phyloP scores from a whole-genome alignment of 2,329 filamentous ascomycete genomes.

The Colletotrichum limetticola region DNA sequence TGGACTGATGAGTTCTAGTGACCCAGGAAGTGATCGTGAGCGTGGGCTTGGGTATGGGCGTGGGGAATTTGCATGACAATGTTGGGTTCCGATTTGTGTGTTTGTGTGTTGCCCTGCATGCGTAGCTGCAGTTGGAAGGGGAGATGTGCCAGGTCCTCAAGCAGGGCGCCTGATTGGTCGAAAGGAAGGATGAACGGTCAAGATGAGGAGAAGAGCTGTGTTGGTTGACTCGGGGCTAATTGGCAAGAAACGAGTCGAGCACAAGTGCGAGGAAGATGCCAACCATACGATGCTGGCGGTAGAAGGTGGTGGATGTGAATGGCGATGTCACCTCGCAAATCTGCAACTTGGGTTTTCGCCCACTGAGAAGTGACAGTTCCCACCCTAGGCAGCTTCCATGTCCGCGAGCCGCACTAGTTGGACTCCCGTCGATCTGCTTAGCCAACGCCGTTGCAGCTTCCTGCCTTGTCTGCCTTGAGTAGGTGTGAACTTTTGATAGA shows the following conservation, averaged over 20 bases:
- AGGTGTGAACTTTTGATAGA: not conserved
- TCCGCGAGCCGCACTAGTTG: not conserved
- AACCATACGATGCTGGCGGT: not conserved
- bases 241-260: not conserved
- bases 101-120: conserved; percentile 24
- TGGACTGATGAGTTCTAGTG: not conserved
- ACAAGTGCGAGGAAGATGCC: not conserved
- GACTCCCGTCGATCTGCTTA: not conserved
- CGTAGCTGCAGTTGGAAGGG: conserved; percentile 18
- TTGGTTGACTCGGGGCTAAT: not conserved
- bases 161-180: conserved; percentile 12
- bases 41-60: not conserved
- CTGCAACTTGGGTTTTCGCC: not conserved
- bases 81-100: conserved; percentile 18
- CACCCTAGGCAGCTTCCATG: not conserved
- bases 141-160: not conserved
- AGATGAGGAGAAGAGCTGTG: not conserved
- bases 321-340: not conserved
- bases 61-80: conserved; percentile 21
- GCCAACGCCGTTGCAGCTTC: not conserved
- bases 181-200: not conserved
- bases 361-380: not conserved
- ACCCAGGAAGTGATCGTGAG: not conserved
- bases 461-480: not conserved
- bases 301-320: not conserved